A percentile compares a stretch with the other conserved stretches of the same genome.
Conservation (phyloP, 2,329 filamentous ascomycete species). For the Penicillium brasilianum region DNA sequence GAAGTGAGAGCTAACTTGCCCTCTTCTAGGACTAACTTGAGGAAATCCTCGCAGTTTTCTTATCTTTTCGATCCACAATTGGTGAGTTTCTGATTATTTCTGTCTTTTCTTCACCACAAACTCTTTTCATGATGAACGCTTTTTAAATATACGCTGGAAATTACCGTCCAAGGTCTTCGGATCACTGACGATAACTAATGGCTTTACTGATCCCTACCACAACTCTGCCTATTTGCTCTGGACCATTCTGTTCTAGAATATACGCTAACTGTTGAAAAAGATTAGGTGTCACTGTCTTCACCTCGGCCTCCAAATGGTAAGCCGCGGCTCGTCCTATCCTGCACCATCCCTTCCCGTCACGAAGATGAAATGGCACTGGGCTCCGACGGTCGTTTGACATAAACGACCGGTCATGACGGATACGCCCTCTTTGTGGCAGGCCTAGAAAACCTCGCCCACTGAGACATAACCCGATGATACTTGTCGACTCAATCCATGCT, state of each 20-base stretch:
- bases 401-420: slow-evolving; percentile 72
- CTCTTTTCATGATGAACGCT: slow-evolving; percentile 62
- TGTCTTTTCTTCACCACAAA: slow-evolving; percentile 42
- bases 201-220: slow-evolving; percentile 73
- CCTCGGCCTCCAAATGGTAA: slow-evolving; percentile 31
- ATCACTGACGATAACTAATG: slow-evolving; percentile 79
- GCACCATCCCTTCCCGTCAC: slow-evolving; percentile 26
- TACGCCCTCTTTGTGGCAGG: slow-evolving; percentile 88
- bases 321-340: slow-evolving; percentile 17
- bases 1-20: slow-evolving; percentile 28
- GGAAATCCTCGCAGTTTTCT: neutral
- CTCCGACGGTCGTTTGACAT: slow-evolving; percentile 72
- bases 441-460: slow-evolving; percentile 99
- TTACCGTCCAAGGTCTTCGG: slow-evolving; percentile 84
- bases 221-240: slow-evolving; percentile 25
- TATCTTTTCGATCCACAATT: slow-evolving; percentile 9
- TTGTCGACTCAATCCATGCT: slow-evolving; percentile 27
- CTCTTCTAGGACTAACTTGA: slow-evolving; percentile 24
- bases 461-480: slow-evolving; percentile 54
- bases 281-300: slow-evolving; percentile 11
- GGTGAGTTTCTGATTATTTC: slow-evolving; percentile 33
- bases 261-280: slow-evolving; percentile 29
- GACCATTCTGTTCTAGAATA: slow-evolving; percentile 8
- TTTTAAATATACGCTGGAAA: slow-evolving; percentile 79
- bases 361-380: slow-evolving; percentile 79